Percentiles rank a stretch among this genome's conserved stretches.
Evolutionary conservation across 2,329 filamentous ascomycete genomes (phyloP).

Genomic region (Aureobasidium musti): DNA sequence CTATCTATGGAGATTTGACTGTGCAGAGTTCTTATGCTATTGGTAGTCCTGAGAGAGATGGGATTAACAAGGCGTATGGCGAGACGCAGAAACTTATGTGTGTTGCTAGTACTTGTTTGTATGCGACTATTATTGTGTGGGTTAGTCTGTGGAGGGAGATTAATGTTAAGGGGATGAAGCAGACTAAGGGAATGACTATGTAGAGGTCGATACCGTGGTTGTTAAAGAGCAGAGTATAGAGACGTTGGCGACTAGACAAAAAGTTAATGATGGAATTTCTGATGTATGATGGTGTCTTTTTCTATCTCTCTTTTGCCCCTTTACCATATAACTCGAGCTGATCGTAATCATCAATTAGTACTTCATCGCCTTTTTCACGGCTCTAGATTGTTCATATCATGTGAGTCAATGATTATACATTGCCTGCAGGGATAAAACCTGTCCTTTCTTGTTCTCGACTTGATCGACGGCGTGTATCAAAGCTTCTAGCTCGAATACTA

Average conservation of each 20-base stretch:
- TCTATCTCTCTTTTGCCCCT: no score
- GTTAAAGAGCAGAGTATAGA: no score
- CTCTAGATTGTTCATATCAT: no score
- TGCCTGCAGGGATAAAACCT: no score
- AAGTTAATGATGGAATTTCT: neutral
- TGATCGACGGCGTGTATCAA: no score
- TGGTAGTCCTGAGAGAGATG: conserved; percentile 47
- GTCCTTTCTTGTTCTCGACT: no score
- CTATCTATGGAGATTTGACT: conserved; percentile 41
- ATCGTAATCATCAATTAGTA: no score
- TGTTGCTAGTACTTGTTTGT: conserved; percentile 34
- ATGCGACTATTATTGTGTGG: conserved; percentile 33
- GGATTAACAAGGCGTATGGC: conserved; percentile 50
- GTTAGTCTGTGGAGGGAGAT: conserved; percentile 35
- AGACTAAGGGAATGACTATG: conserved; percentile 30
- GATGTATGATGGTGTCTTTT: no score
- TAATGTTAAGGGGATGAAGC: conserved; percentile 36
- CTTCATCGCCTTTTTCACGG: no score
- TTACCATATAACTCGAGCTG: no score
- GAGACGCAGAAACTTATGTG: conserved; percentile 34
- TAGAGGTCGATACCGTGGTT: neutral
- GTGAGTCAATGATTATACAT: no score
- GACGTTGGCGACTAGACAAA: neutral
- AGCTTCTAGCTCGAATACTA: no score
- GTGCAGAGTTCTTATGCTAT: conserved; percentile 46